These are phyloP conservation scores for Alternaria ethzedia DNA, from an alignment of 2,329 filamentous ascomycete genomes.

Conservation along the genomic window DNA sequence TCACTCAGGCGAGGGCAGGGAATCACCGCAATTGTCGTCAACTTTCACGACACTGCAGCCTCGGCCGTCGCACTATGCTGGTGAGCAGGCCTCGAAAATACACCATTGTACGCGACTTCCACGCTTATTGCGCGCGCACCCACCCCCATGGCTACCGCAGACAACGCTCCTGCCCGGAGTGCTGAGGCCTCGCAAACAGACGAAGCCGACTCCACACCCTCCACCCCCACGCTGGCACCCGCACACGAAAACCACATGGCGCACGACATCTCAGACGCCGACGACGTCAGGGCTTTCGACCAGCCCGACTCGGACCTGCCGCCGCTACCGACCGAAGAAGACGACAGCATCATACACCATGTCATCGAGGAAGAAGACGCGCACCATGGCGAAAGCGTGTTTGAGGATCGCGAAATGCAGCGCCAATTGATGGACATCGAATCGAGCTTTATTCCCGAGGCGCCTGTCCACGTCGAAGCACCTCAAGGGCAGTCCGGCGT, in stretches of 20 bases:
- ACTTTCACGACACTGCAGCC: conserved; percentile 14
- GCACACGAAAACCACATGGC: conserved; percentile 30
- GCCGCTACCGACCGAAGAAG: conserved; percentile 48
- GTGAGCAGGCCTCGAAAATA: conserved; percentile 19
- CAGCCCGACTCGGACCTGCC: conserved; percentile 49
- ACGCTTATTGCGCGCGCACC: conserved; percentile 23
- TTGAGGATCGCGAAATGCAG: conserved; percentile 66
- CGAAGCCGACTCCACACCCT: conserved; percentile 21
- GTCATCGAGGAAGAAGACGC: conserved; percentile 36
- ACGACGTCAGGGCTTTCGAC: conserved; percentile 44
- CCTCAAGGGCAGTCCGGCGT: conserved; percentile 39
- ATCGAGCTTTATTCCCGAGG: conserved; percentile 67
- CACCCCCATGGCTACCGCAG: conserved; percentile 30
- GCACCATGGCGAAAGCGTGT: conserved; percentile 48
- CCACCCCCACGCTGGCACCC: conserved; percentile 20
- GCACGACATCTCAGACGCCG: conserved; percentile 34
- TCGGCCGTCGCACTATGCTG: conserved; percentile 29
- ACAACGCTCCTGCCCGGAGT: conserved; percentile 28
- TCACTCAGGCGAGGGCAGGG: conserved; percentile 18
- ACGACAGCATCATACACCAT: conserved; percentile 48
- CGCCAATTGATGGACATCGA: conserved; percentile 67
- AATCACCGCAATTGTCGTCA: conserved; percentile 11
- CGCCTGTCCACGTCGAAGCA: conserved; percentile 45
- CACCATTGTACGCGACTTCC: conserved; percentile 24
- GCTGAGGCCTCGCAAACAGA: conserved; percentile 35